Base-by-base conservation (phyloP, 495 filamentous ascomycete genomes). In the Symbiotaphrina buchneri region DNA sequence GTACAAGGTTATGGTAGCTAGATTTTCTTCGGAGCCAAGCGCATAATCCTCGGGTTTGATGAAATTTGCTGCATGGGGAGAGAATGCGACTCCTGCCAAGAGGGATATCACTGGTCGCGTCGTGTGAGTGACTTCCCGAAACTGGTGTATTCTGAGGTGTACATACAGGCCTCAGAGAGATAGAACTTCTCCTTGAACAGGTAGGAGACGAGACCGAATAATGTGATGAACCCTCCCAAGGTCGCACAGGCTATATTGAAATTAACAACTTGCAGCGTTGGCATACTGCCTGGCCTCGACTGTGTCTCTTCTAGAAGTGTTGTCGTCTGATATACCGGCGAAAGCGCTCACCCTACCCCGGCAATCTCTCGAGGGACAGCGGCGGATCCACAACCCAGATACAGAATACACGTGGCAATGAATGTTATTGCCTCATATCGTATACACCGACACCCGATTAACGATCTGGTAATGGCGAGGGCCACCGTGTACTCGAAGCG, bases 111-210 rank as follows among this genome's bases (percentile, higher is more conserved):
- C 79, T 84, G 21, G n/a, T 6, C 30, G 21, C 40, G 32, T 31
- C 24, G 16, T 4, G 6, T 6, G 6, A 7, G 10, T 11, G 13
- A 10, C 17, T 32, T 20, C 16, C 10, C 7, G 20, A 10, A 23
- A 6, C 5, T 25, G 4, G 30, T 18, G n/a, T 30, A 19, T 10
- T 8, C 14, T 31, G 13, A 36, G 10, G 14, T 18, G 16, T 10
- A 63, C 76, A 35, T 56, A 84, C 80, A 60, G 35, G 83, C 77
- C 61, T 93, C 84, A 10, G 79, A 90, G 4, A 95, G 63, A 44
- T 91, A 92, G 47, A 83, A 84, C 40, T 66, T 71, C 53, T 92
- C 83, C 44, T 92, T 92, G 50, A 74, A 62, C 7, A 92, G 62
- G 49, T 84, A 91, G 2, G 79, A 87, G 0, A 93, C 80, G 22